Conservation (phyloP, 306 rosid species). For the Prunus campanulata region DNA sequence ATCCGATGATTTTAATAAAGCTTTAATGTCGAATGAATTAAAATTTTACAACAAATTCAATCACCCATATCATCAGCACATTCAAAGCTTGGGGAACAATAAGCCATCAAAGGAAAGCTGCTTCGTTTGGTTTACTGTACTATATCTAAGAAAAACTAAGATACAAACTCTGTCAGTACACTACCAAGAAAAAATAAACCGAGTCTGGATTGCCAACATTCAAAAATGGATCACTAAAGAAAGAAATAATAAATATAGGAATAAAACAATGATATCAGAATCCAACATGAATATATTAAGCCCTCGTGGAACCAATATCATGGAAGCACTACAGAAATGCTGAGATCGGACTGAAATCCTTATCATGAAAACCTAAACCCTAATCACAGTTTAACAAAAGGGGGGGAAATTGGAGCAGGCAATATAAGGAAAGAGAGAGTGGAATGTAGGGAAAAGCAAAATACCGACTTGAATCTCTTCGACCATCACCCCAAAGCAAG, state of each 20-base stretch:
- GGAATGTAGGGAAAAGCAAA: neutral
- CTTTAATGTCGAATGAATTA: neutral
- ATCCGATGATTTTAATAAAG: neutral
- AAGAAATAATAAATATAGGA: neutral
- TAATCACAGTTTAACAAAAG: neutral
- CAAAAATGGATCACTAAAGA: neutral
- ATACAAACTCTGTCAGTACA: neutral
- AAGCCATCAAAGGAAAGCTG: neutral
- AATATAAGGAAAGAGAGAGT: neutral
- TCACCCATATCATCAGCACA: neutral
- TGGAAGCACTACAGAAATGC: neutral
- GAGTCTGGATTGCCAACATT: neutral
- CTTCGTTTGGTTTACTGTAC: neutral
- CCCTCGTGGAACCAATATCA: neutral
- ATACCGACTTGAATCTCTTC: slow-evolving; percentile 6
- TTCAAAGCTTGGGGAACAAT: neutral
- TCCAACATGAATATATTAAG: neutral
- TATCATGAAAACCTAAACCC: neutral
- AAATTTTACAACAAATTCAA: neutral
- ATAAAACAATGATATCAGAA: neutral
- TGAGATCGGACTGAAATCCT: neutral
- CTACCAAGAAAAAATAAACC: neutral
- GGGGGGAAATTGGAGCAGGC: neutral
- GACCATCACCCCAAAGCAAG: slow-evolving; percentile 1
- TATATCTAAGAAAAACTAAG: neutral